Conservation (phyloP, 306 rosid species). For the Quercus rubra region DNA sequence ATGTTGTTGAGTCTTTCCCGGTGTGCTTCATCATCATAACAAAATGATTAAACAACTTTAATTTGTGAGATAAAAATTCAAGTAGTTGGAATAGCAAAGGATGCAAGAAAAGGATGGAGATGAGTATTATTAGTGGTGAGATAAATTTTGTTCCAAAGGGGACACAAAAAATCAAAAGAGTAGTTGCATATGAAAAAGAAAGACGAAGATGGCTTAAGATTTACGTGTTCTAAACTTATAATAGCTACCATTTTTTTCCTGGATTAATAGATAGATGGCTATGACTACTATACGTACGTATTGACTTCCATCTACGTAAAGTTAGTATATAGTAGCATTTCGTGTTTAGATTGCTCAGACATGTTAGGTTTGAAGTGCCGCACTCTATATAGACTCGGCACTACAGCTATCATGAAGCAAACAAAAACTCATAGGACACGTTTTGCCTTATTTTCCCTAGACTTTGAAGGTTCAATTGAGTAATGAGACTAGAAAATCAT, state of each 20-base stretch:
- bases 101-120: slow-evolving; percentile 26
- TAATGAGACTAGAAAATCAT: slow-evolving; percentile 4
- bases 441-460: not conserved
- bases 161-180: slow-evolving; percentile 34
- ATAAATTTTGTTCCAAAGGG: slow-evolving; percentile 33
- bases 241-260: no score
- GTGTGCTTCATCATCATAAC: slow-evolving; percentile 5
- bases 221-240: not conserved
- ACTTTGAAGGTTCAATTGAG: not conserved
- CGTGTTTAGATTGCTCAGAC: slow-evolving; percentile 15
- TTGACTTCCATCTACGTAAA: not conserved
- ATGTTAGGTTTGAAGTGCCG: slow-evolving; percentile 37
- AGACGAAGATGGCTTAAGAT: slow-evolving; percentile 1
- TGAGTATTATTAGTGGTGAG: not conserved
- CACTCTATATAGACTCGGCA: slow-evolving; percentile 4
- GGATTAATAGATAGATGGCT: no score
- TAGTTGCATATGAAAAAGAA: slow-evolving; percentile 29
- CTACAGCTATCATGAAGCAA: slow-evolving; percentile 15
- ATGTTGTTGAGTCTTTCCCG: not conserved
- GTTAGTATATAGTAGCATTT: not conserved
- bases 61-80: slow-evolving; percentile 7
- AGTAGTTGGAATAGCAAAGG: slow-evolving; percentile 27
- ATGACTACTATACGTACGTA: no score
- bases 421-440: slow-evolving; percentile 12
- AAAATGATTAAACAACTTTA: slow-evolving; percentile 18